Evolutionary conservation across 768 basidiomycete genomes (phyloP).

Genomic region (Mycena kentingensis): DNA sequence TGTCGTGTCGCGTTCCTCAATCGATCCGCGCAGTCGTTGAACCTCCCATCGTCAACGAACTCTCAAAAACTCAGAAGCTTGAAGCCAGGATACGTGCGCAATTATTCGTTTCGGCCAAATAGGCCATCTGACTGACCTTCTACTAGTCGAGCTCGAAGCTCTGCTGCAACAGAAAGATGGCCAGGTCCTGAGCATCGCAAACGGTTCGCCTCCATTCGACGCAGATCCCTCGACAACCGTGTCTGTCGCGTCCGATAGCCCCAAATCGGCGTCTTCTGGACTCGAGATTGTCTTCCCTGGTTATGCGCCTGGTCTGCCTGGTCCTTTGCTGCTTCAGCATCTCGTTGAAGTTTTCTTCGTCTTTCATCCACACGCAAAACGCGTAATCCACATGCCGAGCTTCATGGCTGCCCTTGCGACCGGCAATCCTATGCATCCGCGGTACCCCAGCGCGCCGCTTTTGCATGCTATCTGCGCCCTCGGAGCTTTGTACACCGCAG

Average conservation of each 20-base stretch:
- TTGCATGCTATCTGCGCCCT: slow-evolving; percentile 88
- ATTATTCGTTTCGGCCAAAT: slow-evolving; percentile 1
- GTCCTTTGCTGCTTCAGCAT: slow-evolving; percentile 63
- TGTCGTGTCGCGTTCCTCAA: background rate
- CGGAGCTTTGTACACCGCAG: slow-evolving; percentile 74
- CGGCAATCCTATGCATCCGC: slow-evolving; percentile 66
- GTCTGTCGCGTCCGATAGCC: slow-evolving; percentile 19
- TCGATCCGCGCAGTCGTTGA: slow-evolving; percentile 8
- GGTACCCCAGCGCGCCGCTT: slow-evolving; percentile 70
- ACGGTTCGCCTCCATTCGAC: no score
- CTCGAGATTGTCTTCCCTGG: slow-evolving; percentile 51
- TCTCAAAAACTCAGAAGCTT: slow-evolving; percentile 28
- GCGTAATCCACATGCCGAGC: slow-evolving; percentile 65
- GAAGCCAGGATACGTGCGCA: no score
- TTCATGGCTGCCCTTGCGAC: slow-evolving; percentile 67
- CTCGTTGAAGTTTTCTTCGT: slow-evolving; percentile 66
- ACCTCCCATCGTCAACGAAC: slow-evolving; percentile 24
- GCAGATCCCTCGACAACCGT: background rate
- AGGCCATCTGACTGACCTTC: no score
- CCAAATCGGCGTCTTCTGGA: slow-evolving; percentile 21
- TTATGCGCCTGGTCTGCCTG: slow-evolving; percentile 68
- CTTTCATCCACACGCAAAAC: slow-evolving; percentile 72
- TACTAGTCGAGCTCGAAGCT: slow-evolving; percentile 65
- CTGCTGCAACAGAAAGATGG: slow-evolving; percentile 61
- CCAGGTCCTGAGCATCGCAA: no score